Evolutionary conservation across 352 stramenopile genomes (phyloP), one percentile per base, ranked within the genome.

Genomic region (Phytophthora citrophthora): DNA sequence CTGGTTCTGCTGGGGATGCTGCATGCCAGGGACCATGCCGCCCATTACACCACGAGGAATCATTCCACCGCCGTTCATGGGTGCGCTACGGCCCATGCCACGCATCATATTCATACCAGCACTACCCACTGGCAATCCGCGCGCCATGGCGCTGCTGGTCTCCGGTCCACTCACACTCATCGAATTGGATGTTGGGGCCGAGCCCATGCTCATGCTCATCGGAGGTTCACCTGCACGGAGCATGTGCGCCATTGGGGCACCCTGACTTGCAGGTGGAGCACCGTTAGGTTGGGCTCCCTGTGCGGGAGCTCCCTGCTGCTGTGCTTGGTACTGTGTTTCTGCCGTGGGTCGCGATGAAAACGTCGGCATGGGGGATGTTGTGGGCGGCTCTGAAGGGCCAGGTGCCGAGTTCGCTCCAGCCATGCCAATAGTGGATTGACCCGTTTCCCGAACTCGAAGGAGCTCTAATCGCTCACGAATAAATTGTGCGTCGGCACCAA

Each of bases 311-410:
- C 68, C 74, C 44, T 74, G 66, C n/a, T 73, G 66, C 59, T 86
- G 79, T 32, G 64, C 76, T 16, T 76, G 79, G 50, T 91, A 89
- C 52, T 85, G 79, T 24, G 61, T 80, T 62, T 92, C 83, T 4
- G 77, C 73, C 16, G 77, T 88, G 4, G 81, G 78, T 46, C 83
- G 74, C 3, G 81, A 84, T 40, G 86, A 90, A 49, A 94, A 94
- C 18, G 86, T 93, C 46, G 86, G 86, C 86, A 95, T 95, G 1
- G 86, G 86, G n/a, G 86, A 93, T 13, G 84, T 95, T 5, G 86
- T 95, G 11, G 86, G 86, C 2, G 86, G 86, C 47, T 95, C 86
- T 11, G 84, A 93, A 10, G 86, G 86, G 9, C 86, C 86, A 44
- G 86, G 85, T 0, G 86, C 84, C 24, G 84, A 86, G 76, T 92